phyloP scores from a whole-genome alignment of 176 grass and related monocot genomes.

The bread wheat (Triticum aestivum) region IWGSC_CS_RefSeq_v2.1 NC_057808.1:448052957-448053456 shows the following conservation, averaged over 20 bases:
- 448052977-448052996: neutral
- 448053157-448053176: constrained; percentile 4
- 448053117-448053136: neutral
- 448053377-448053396: neutral
- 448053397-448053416: neutral
- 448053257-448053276: neutral
- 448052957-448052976: neutral
- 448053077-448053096: neutral
- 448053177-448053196: no score
- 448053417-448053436: neutral
- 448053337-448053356: constrained; percentile 8
- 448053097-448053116: constrained; percentile 8
- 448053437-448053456: neutral
- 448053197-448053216: neutral
- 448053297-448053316: neutral
- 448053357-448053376: neutral
- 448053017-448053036: neutral
- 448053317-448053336: constrained; percentile 1
- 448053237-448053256: neutral
- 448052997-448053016: neutral
- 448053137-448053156: constrained; percentile 27
- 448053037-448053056: neutral
- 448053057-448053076: neutral
- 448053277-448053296: neutral
- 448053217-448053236: neutral